Evolutionary conservation across 2,329 filamentous ascomycete species (phyloP).

Genomic region (Sclerotinia trifoliorum): DNA sequence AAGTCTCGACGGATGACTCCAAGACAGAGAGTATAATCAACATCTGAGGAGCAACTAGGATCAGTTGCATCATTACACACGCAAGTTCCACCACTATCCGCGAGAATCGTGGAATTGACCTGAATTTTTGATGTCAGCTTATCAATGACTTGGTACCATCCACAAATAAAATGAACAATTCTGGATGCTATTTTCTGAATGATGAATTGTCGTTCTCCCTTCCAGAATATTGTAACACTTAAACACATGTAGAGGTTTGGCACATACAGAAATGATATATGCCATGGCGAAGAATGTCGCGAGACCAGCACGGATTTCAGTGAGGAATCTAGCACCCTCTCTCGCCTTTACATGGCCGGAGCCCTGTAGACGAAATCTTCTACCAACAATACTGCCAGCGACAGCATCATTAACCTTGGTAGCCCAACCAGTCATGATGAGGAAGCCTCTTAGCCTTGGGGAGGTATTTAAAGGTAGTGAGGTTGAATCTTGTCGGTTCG

Average conservation of each 20-base stretch:
- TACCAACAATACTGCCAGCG: conserved; percentile 64
- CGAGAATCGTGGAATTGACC: conserved; percentile 42
- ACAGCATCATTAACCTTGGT: conserved; percentile 44
- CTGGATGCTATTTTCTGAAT: neutral
- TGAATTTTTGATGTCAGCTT: conserved; percentile 41
- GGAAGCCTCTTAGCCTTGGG: neutral
- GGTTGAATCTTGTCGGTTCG: conserved; percentile 3
- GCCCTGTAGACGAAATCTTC: conserved; percentile 77
- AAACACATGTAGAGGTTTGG: conserved; percentile 50
- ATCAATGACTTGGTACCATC: conserved; percentile 59
- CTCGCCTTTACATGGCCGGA: conserved; percentile 62
- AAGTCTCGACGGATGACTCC: conserved; percentile 61
- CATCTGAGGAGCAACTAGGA: conserved; percentile 34
- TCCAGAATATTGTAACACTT: conserved; percentile 56
- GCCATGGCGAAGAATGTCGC: conserved; percentile 71
- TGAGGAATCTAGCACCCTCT: conserved; percentile 72
- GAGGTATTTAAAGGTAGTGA: neutral
- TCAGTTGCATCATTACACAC: conserved; percentile 49
- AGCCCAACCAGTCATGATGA: conserved; percentile 17
- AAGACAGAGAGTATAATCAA: conserved; percentile 43
- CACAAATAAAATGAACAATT: neutral
- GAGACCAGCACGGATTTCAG: conserved; percentile 78
- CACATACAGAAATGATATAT: conserved; percentile 68
- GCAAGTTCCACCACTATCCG: conserved; percentile 69
- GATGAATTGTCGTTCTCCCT: conserved; percentile 5